A percentile compares a stretch with the other conserved stretches of the same genome.
Conservation (phyloP, 2,329 filamentous ascomycete genomes). For the Ascochyta clinopodiicola region DNA sequence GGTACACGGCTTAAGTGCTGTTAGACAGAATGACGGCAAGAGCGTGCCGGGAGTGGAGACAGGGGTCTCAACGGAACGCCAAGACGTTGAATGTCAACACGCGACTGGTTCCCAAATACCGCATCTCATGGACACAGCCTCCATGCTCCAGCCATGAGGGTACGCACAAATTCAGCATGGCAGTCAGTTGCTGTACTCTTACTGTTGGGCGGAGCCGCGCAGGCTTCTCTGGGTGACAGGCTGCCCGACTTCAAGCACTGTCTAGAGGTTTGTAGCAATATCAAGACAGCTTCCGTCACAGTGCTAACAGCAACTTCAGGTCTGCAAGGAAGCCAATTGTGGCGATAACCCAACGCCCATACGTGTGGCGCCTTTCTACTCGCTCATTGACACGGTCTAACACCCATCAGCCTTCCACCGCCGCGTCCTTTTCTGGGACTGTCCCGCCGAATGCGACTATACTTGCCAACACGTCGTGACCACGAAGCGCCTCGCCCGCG, state of each 20-base stretch:
- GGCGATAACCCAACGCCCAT: conserved; percentile 67
- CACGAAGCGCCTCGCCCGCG: conserved; percentile 68
- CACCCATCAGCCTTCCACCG: conserved; percentile 73
- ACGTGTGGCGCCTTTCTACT: conserved; percentile 62
- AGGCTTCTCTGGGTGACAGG: conserved; percentile 82
- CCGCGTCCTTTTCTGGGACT: conserved; percentile 89
- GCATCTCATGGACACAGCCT: conserved; percentile 21
- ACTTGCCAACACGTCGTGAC: conserved; percentile 95
- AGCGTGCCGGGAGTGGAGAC: conserved; percentile 2
- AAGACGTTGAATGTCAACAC: conserved; percentile 18
- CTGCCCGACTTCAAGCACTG: conserved; percentile 88
- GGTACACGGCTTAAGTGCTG: too few relatives aligned
- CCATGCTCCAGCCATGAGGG: conserved; percentile 33
- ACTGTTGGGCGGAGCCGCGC: conserved; percentile 46
- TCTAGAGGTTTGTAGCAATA: conserved; percentile 68
- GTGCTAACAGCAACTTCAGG: conserved; percentile 57
- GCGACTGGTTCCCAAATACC: conserved; percentile 20
- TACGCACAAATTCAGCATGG: conserved; percentile 33
- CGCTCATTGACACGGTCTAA: background rate
- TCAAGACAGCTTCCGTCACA: background rate
- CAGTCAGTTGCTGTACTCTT: conserved; percentile 30
- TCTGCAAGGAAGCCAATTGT: conserved; percentile 84
- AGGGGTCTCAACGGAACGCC: conserved; percentile 13
- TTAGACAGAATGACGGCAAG: too few relatives aligned
- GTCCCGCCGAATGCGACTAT: conserved; percentile 95